Conservation (phyloP, 768 basidiomycete genomes). For the Phlegmacium glaucopus region DNA sequence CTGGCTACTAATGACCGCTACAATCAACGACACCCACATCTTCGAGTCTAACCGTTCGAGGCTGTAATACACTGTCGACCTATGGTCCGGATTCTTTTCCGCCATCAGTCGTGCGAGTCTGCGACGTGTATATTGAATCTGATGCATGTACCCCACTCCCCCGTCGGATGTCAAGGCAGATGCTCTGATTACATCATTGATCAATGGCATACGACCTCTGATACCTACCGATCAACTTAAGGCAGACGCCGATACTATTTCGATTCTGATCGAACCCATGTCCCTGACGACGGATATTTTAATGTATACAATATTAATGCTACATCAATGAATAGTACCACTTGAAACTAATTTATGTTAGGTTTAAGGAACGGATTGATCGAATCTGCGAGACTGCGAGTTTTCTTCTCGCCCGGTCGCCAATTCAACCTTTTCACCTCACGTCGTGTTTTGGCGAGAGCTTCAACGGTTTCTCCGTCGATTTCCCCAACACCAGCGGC, state of each 20-base stretch:
- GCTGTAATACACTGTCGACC: too few relatives aligned
- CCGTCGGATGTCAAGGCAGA: conserved; percentile 50
- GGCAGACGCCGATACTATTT: too few relatives aligned
- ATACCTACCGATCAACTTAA: too few relatives aligned
- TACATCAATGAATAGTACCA: too few relatives aligned
- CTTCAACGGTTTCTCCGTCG: conserved; percentile 49
- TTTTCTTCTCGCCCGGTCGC: conserved; percentile 50
- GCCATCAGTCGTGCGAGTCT: conserved; percentile 29
- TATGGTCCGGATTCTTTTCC: conserved; percentile 37
- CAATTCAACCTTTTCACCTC: conserved; percentile 43
- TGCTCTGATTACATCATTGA: conserved; percentile 18
- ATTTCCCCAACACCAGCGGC: conserved; percentile 74
- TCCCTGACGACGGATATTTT: too few relatives aligned
- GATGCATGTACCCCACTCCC: conserved; percentile 54
- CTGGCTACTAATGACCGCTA: too few relatives aligned
- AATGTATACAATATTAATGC: too few relatives aligned
- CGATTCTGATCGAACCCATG: too few relatives aligned
- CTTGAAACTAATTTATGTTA: too few relatives aligned
- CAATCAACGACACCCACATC: too few relatives aligned
- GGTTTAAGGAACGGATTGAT: conserved; percentile 1
- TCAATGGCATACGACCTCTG: too few relatives aligned
- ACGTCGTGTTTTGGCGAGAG: conserved; percentile 45
- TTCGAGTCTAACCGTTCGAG: background rate
- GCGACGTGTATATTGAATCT: too few relatives aligned
- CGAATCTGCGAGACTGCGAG: conserved; percentile 40